phyloP scores from a whole-genome alignment of 1,284 basidiomycete genomes.

The Tilletia indica region DNA sequence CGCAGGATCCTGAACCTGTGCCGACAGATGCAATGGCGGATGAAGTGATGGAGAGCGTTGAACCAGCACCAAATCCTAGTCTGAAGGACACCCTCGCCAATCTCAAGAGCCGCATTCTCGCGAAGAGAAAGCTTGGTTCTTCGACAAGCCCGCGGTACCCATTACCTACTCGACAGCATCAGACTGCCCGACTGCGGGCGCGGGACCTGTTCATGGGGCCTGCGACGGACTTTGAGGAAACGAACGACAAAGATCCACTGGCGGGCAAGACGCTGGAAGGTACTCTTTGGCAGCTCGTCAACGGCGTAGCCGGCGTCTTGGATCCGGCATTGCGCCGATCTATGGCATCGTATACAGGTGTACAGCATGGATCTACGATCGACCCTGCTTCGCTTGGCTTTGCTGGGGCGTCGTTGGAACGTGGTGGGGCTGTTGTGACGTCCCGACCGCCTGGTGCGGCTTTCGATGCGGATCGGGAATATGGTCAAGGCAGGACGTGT shows the following conservation, averaged over 20 bases:
- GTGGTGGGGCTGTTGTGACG: not conserved
- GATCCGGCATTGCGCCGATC: not conserved
- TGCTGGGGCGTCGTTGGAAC: not conserved
- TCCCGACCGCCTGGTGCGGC: not conserved
- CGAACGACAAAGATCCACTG: not conserved
- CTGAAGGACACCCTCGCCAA: not conserved
- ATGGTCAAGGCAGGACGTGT: not conserved
- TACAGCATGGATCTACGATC: not conserved
- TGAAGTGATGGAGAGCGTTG: not conserved
- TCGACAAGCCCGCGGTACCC: not conserved
- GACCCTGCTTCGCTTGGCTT: conserved; percentile 5
- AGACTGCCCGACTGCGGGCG: not conserved
- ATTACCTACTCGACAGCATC: not conserved
- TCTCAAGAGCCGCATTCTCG: not conserved
- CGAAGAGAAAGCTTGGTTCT: not conserved
- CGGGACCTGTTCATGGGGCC: not conserved
- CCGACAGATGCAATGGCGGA: not conserved
- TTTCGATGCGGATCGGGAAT: not conserved
- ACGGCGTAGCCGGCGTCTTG: not conserved
- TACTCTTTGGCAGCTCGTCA: not conserved
- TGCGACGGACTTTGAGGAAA: not conserved
- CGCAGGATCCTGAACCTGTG: not conserved
- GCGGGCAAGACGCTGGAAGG: not conserved
- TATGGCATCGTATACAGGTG: not conserved
- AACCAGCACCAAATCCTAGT: not conserved